phyloP scores from a whole-genome alignment of 495 filamentous ascomycete species.

The Daldinia caldariorum region DNA sequence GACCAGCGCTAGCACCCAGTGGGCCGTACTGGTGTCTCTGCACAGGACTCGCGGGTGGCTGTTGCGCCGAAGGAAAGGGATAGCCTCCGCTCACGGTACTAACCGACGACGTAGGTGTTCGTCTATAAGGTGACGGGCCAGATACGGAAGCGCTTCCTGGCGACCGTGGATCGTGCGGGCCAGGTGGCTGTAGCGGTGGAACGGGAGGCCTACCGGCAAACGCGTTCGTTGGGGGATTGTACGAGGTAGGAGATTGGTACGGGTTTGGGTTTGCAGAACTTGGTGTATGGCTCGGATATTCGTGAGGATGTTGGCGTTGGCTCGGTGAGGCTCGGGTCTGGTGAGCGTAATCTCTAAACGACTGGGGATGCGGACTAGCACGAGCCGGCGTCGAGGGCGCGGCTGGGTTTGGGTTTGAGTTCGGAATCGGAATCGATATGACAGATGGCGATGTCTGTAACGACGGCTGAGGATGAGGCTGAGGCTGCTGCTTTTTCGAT shows the following conservation, averaged over 20 bases:
- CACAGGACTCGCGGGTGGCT: constrained; percentile 62
- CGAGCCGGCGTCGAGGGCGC: constrained; percentile 62
- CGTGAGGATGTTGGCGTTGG: constrained; percentile 38
- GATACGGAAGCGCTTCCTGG: constrained; percentile 58
- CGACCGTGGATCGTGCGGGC: constrained; percentile 61
- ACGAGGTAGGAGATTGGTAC: constrained; percentile 55
- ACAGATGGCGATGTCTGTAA: constrained; percentile 39
- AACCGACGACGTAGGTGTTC: constrained; percentile 57
- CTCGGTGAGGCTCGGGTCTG: constrained; percentile 55
- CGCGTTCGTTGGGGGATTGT: constrained; percentile 50
- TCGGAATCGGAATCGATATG: constrained; percentile 34
- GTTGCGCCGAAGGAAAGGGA: constrained; percentile 63
- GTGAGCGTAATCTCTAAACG: constrained; percentile 60
- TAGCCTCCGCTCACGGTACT: constrained; percentile 59
- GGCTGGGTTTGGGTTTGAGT: constrained; percentile 41
- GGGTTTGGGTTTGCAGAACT: constrained; percentile 39
- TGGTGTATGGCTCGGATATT: constrained; percentile 45
- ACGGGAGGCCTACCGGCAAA: constrained; percentile 59
- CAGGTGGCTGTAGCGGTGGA: constrained; percentile 62
- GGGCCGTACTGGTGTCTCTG: constrained; percentile 60
- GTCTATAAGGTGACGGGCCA: constrained; percentile 64
- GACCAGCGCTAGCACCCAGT: constrained; percentile 34
- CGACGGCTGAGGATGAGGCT: constrained; percentile 32
- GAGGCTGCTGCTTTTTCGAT: constrained; percentile 38
- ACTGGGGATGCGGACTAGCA: constrained; percentile 49